These are phyloP conservation scores for Parastagonospora avenae DNA, from an alignment of 2,329 filamentous ascomycete genomes.

Conservation along the genomic window DNA sequence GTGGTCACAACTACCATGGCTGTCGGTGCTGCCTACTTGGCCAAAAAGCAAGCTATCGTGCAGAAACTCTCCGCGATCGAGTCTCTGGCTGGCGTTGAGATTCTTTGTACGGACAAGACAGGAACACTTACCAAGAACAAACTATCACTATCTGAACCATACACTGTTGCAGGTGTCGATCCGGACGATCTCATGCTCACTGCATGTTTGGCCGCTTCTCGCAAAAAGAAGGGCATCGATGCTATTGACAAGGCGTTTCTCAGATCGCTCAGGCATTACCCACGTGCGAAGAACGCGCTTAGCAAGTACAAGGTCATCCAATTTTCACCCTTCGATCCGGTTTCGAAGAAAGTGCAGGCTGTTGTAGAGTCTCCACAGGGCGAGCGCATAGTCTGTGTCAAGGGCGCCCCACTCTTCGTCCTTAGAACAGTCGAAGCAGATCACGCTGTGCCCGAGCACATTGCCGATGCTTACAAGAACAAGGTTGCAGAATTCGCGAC, in stretches of 20 bases:
- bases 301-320: conserved; percentile 84
- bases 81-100: conserved; percentile 89
- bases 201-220: conserved; percentile 85
- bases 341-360: conserved; percentile 90
- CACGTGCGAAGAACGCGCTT: conserved; percentile 78
- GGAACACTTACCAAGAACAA: conserved; percentile 95
- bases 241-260: conserved; percentile 95
- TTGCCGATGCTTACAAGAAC: conserved; percentile 87
- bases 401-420: conserved; percentile 87
- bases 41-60: conserved; percentile 91
- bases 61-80: conserved; percentile 92
- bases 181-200: conserved; percentile 90
- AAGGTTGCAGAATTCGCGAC: conserved; percentile 90
- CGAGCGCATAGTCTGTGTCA: conserved; percentile 85
- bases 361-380: conserved; percentile 82
- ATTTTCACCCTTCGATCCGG: conserved; percentile 88
- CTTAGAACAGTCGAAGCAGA: conserved; percentile 87
- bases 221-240: conserved; percentile 95
- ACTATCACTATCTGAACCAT: conserved; percentile 84
- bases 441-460: conserved; percentile 74
- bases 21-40: conserved; percentile 87
- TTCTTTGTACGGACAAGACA: conserved; percentile 93
- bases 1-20: conserved; percentile 96
- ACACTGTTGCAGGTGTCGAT: conserved; percentile 79
- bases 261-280: conserved; percentile 82